Base-by-base conservation (phyloP, 2,329 filamentous ascomycete genomes). In the Sphaceloma murrayae region DNA sequence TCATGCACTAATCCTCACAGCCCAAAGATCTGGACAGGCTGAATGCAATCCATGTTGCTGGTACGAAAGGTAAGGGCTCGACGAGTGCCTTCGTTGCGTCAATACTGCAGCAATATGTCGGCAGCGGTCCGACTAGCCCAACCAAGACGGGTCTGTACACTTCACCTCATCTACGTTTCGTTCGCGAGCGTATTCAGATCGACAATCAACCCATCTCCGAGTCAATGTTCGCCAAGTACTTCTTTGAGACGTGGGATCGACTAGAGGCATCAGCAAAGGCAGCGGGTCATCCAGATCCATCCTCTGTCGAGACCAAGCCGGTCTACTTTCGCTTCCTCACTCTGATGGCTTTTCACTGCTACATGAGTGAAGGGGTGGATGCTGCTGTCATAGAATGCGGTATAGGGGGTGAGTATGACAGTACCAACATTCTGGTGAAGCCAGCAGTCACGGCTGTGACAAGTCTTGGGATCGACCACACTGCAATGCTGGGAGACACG, bases 311-410 rank as follows among this genome's bases (percentile, higher is more conserved):
- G 1, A 75, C 76, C 1, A 94, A 93, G 60, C 91, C 91, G 0
- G 83, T 87, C 42, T 96, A 93, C 63, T 96, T 96, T 62, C 81
- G 89, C 19, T 95, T 85, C 58, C 62, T 98, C 57, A 95, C 89
- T 0, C 70, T 98, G 27, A 74, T 95, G 67, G 88, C 88, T 1
- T 77, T 94, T 55, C 87, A 94, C 56, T 74, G 80, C 1, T 98
- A 94, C 54, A 57, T 93, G 18, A 62, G 71, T 36, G 82, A 91
- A 59, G 80, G 81, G 1, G 79, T 95, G 0, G 72, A 80, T 50
- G 78, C 78, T 13, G 88, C 86, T 0, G 78, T 96, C 7, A 73
- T 96, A 24, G 91, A 98, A 64, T 94, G 86, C 56, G 91, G 91
- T 1, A 93, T 96, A 51, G 91, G 91, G 11, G 91, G 88, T 38